Evolutionary conservation across 2,329 filamentous ascomycete genomes (phyloP).

Genomic region (Purpureocillium lavendulum): DNA sequence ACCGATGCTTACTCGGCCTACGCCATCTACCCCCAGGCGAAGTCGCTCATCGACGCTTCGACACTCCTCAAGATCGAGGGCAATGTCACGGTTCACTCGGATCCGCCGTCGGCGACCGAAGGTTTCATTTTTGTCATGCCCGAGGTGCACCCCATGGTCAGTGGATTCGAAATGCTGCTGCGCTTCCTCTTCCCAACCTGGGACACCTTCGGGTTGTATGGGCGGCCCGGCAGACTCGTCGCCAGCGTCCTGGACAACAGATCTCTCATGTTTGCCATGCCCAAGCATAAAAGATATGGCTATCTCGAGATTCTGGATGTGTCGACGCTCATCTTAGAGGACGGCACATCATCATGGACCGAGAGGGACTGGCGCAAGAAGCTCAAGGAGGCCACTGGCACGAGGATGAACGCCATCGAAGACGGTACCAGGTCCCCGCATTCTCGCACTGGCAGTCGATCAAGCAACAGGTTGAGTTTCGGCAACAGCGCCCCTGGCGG

Average conservation of each 20-base stretch:
- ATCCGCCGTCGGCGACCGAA: constrained; percentile 69
- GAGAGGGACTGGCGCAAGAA: constrained; percentile 86
- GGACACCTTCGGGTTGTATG: constrained; percentile 87
- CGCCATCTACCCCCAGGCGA: constrained; percentile 91
- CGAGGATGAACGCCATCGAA: constrained; percentile 61
- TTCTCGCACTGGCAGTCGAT: constrained; percentile 48
- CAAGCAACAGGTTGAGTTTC: constrained; percentile 48
- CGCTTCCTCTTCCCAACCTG: constrained; percentile 89
- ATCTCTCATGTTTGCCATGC: constrained; percentile 98
- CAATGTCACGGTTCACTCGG: constrained; percentile 76
- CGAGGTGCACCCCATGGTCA: constrained; percentile 83
- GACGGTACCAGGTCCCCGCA: constrained; percentile 32
- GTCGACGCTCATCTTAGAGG: constrained; percentile 65
- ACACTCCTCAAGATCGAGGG: constrained; percentile 93
- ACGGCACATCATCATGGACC: constrained; percentile 68
- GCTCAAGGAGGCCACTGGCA: constrained; percentile 80
- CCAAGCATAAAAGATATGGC: constrained; percentile 76
- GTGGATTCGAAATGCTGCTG: constrained; percentile 91
- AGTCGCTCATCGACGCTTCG: constrained; percentile 87
- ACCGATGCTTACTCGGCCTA: constrained; percentile 87
- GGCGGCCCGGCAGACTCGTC: constrained; percentile 76
- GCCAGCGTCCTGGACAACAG: constrained; percentile 80
- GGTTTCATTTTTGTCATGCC: constrained; percentile 99
- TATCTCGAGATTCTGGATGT: constrained; percentile 89
- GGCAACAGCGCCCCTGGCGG: constrained; percentile 19